Base-by-base conservation (phyloP, 1,139 yeast genomes). In the Hemisphaericaspora xylofermentans region DNA sequence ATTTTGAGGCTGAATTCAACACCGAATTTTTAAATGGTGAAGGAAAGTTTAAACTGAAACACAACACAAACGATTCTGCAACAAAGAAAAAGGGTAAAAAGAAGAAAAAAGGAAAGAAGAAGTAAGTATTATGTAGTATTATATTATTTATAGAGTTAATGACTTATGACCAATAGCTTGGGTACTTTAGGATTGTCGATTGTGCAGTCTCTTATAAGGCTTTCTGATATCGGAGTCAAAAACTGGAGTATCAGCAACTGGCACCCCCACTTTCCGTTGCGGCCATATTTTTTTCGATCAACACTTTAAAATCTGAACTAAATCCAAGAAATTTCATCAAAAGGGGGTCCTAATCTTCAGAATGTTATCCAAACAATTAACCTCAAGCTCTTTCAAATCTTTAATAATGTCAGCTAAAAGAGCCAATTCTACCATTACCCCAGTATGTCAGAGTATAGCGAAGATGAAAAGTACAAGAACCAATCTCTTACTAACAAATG, bases 351-450 rank as follows among this genome's bases (percentile, higher is more conserved):
- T 8, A 28, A 32, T 13, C 17, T 31, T 17, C 19, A 29, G 32
- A 36, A 60, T 60, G 63, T 53, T 57, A 39, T 38, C 47, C 35
- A 52, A 41, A 42, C 53, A 47, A 45, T 49, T 61, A 32, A 54
- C 57, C 41, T 41, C 61, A 28, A 52, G 55, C 35, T 31, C 58
- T 28, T 43, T 52, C 24, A 61, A 55, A 30, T 45, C 53, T 50
- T 41, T 51, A 33, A 57, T 48, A 40, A 57, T 64, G 60, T 53
- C 62, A 18, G 46, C 57, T 12, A 48, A 48, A 36, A 50, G 52
- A 45, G 43, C 39, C 38, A 54, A 67, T 36, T 60, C 76, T 26
- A 62, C 74, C 30, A 61, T 76, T 43, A 71, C 74, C 45, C 71
- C 79, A 44, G 79, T 73, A 67, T 32, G 77, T 68, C 16, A 6